phyloP scores from a whole-genome alignment of 2,329 filamentous ascomycete species.

The Cryphonectria carpinicola region DNA sequence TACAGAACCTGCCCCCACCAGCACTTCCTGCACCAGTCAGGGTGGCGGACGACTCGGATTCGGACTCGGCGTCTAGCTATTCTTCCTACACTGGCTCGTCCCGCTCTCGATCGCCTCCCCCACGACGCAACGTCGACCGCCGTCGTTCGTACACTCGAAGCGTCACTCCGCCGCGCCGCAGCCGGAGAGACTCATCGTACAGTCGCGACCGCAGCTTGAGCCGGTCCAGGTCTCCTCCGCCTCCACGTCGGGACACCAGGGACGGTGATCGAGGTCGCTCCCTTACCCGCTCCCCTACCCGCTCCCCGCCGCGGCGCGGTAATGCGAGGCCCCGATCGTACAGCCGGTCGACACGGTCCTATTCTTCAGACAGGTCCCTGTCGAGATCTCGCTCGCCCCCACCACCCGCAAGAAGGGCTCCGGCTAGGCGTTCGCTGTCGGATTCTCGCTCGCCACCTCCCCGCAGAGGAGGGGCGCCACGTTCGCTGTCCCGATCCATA shows the following conservation, averaged over 20 bases:
- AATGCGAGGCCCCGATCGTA: conserved; percentile 20
- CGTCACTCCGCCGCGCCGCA: conserved; percentile 35
- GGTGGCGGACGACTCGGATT: conserved; percentile 60
- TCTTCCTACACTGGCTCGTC: conserved; percentile 72
- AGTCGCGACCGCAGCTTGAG: conserved; percentile 38
- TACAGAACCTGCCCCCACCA: conserved; percentile 89
- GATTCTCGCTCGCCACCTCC: conserved; percentile 27
- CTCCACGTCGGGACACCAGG: conserved; percentile 23
- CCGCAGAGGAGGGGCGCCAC: conserved; percentile 16
- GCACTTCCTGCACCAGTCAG: conserved; percentile 69
- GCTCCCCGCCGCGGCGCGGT: conserved; percentile 21
- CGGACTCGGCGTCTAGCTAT: conserved; percentile 77
- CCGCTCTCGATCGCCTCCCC: conserved; percentile 50
- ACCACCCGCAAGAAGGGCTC: conserved; percentile 20
- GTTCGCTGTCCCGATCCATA: conserved; percentile 13
- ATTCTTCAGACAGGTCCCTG: conserved; percentile 25
- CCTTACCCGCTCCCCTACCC: conserved; percentile 20
- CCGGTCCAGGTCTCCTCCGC: conserved; percentile 37
- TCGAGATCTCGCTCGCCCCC: conserved; percentile 25
- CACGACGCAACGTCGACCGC: conserved; percentile 41
- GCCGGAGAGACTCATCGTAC: conserved; percentile 26
- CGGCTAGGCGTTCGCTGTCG: conserved; percentile 15
- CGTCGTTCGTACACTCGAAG: conserved; percentile 41
- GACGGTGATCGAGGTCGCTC: conserved; percentile 25
- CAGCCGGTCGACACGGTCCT: conserved; percentile 28